Evolutionary conservation across 345 rosid genomes (phyloP), one percentile per base, ranked within the genome.

Genomic region (Murraya paniculata): DNA sequence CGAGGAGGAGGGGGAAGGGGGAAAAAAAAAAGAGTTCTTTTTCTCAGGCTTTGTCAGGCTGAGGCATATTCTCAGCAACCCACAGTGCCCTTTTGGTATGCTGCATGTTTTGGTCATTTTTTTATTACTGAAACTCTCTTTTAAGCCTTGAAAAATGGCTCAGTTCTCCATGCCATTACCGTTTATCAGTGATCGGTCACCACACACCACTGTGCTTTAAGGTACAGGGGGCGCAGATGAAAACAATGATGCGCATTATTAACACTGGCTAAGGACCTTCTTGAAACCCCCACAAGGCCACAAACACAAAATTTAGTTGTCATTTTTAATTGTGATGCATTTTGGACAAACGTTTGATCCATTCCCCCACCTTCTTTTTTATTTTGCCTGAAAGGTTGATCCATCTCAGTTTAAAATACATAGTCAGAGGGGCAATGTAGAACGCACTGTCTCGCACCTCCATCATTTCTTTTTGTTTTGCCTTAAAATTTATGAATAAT

Each of bases 31-130:
- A 4, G 57, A 53, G 25, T 69, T 66, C 68, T 31, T 39, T 24
- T 55, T 77, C 39, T 74, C 76, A 72, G 73, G 36, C 58, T 75
- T 80, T 73, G 88, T 70, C 87, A 79, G 85, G 50, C 50, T 45
- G 4, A 48, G 22, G 84, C 87, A 81, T 84, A 81, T 79, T 84
- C 87, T 79, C 73, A 38, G 70, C 55, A 33, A 60, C 79, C 82
- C 76, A 71, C 69, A 36, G 59, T 31, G 18, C 39, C 36, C 74
- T 9, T 56, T 56, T 16, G 2, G 61, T 38, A 38, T 21, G 72
- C 69, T 48, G 68, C 31, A 24, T 38, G 25, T 31, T 61, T 22
- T 50, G 35, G 36, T 61, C 58, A 41, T 21, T 55, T 41, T 36
- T 25, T 35, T 9, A 39, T 36, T 36, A 39, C 56, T 45, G 62